Evolutionary conservation across 192 early-diverging fungal genomes (phyloP), one percentile per base, ranked within the genome.

Genomic region (Fimicolochytrium jonesii): DNA sequence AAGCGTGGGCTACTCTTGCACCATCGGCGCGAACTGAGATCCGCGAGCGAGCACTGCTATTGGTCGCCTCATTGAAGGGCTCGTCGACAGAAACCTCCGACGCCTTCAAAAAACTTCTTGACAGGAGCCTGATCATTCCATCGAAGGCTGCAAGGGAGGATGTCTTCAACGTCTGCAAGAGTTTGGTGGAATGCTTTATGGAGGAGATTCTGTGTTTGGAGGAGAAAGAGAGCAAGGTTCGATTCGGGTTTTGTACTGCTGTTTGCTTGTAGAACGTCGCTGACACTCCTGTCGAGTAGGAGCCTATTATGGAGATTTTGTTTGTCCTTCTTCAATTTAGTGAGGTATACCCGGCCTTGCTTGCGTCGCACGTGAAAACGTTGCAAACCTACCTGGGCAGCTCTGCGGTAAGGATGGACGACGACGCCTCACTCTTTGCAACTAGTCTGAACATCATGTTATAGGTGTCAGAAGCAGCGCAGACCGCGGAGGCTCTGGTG

Each of bases 151-250:
- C 39, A 10, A 59, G 42, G 52, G 33, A 43, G 11, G 70, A 75
- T 47, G 72, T 87, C 17, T 35, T 80, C 50, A 68, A 73, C 33
- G 77, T 89, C 15, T 79, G 83, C 22, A 76, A 78, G 28, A 81
- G 77, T 53, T 74, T 91, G 32, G 85, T 91, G 9, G 89, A 93
- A 54, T 85, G 87, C 35, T 72, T 92, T 0, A 77, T 90, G 67
- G 90, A 92, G 29, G 77, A 78, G 43, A 68, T 91, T 32, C 69
- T 91, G 35, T 68, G 65, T 13, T 71, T 86, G 1, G 88, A 93
- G 28, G 88, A 91, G 52, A 31, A 42, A 32, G 31, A 33, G 31
- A 33, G 35, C 33, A 64, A 44, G 49, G 49, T 64, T 18, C 29
- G 42, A 3, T 32, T 28, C 15, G 0, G 1, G 23, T 28, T 1